Evolutionary conservation across 2,329 filamentous ascomycete species (phyloP), one percentile per base, ranked within the genome.

Genomic region (Plectosphaerella cucumerina): DNA sequence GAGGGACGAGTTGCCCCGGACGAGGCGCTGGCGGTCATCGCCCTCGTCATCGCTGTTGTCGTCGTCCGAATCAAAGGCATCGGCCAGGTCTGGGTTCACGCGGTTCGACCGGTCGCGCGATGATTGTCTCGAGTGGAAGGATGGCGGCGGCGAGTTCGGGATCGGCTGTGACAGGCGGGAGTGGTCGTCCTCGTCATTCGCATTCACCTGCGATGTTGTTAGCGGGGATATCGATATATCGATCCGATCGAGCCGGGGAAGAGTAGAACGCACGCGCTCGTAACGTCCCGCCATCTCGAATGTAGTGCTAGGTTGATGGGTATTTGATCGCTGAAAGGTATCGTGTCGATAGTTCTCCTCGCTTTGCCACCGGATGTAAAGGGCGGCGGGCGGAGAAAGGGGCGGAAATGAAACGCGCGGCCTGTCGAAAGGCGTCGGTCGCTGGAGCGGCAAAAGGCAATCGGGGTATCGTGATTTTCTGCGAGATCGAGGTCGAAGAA

Each of bases 121-220:
- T 71, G 90, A 90, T 31, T 87, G 78, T 65, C 89, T 84, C 44
- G 92, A 97, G 67, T 85, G 90, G 70, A 97, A 97, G 2, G 93
- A 97, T 2, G 93, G 93, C 35, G 84, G 84, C 47, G 84, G 83
- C 23, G 84, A 87, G 66, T 72, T 77, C 37, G 81, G 80, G 55
- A 77, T 66, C 41, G 68, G 65, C 26, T 68, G 66, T 61, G 62
- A 60, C 60, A 50, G 60, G 56, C 60, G 67, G 56, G 65, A 68
- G 54, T 64, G 59, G 53, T 81, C 74, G 51, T 84, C 78, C 51
- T 80, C 76, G 59, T 85, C 81, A 56, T 78, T 78, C 62, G 73
- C 76, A 61, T 81, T 80, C 48, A 86, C 74, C 81, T 85, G 61
- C 33, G 46, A 35, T 18, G 39, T 9, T 48, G 51, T 64, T 55